Conservation (phyloP, 768 basidiomycete genomes). For the Plicaturopsis crispa region DNA sequence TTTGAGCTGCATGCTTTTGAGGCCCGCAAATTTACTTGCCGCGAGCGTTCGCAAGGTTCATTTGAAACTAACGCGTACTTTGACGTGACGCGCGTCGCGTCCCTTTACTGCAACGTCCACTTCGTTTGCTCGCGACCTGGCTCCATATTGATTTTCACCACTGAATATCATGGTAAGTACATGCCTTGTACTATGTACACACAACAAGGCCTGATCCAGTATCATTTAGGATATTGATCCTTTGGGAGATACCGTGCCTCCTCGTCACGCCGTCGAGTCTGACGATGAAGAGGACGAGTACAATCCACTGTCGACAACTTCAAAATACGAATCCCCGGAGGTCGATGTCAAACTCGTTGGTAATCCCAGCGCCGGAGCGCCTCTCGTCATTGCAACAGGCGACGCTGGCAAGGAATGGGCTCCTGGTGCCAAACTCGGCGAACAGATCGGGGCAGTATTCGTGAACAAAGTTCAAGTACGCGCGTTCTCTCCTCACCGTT, state of each 20-base stretch:
- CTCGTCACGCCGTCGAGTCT: slow-evolving; percentile 57
- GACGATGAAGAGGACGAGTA: slow-evolving; percentile 64
- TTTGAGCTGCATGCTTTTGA: no score
- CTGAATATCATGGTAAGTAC: no score
- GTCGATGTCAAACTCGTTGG: slow-evolving; percentile 32
- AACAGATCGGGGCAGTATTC: slow-evolving; percentile 38
- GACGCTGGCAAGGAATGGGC: slow-evolving; percentile 44
- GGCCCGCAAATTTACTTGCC: no score
- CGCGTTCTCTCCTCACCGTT: slow-evolving; percentile 1
- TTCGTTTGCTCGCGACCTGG: no score
- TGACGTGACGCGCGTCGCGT: no score
- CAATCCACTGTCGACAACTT: slow-evolving; percentile 27
- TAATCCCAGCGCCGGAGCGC: slow-evolving; percentile 15
- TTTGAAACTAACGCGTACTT: no score
- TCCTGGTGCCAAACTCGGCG: slow-evolving; percentile 40
- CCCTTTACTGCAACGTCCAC: no score
- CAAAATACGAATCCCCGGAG: slow-evolving; percentile 11
- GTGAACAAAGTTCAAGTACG: slow-evolving; percentile 41
- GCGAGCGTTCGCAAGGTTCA: no score
- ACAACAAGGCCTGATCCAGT: no score
- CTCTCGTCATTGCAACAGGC: slow-evolving; percentile 39
- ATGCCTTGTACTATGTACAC: no score
- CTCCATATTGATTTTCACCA: no score
- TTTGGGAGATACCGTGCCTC: slow-evolving; percentile 46
- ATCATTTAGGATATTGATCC: slow-evolving; percentile 44